These are phyloP conservation scores for Suillus bovinus DNA, from an alignment of 768 basidiomycete genomes.

Conservation along the genomic window DNA sequence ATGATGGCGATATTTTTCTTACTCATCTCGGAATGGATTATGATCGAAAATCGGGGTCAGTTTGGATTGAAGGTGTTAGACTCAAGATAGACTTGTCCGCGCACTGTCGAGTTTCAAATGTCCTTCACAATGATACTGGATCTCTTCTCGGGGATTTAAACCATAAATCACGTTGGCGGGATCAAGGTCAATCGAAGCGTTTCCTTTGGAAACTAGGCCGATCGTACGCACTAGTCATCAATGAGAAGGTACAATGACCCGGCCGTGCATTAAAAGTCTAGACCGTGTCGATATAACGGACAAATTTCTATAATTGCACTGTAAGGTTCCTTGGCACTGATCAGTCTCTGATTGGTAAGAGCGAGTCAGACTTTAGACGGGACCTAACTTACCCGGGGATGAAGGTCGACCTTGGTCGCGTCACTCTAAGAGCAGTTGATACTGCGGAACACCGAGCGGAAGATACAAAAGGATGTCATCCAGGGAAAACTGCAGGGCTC, in stretches of 20 bases:
- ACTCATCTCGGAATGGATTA: constrained; percentile 1
- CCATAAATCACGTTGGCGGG: not conserved
- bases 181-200: not conserved
- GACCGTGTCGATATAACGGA: not conserved
- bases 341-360: not conserved
- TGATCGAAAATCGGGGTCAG: not conserved
- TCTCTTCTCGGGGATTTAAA: not conserved
- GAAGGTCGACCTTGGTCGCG: not conserved
- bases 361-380: not conserved
- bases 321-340: not conserved
- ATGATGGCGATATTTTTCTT: not conserved
- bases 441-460: not conserved
- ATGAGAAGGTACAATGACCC: not conserved
- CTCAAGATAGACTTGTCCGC: not conserved
- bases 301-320: not conserved
- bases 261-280: not conserved
- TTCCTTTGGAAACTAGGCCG: not conserved
- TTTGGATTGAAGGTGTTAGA: not conserved
- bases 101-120: not conserved
- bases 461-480: not conserved
- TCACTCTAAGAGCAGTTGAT: not conserved
- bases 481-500: not conserved
- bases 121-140: not conserved
- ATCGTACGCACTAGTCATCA: not conserved
- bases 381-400: not conserved